Conservation (phyloP, 2,329 filamentous ascomycete species). For the Paecilomyces sp. region DNA sequence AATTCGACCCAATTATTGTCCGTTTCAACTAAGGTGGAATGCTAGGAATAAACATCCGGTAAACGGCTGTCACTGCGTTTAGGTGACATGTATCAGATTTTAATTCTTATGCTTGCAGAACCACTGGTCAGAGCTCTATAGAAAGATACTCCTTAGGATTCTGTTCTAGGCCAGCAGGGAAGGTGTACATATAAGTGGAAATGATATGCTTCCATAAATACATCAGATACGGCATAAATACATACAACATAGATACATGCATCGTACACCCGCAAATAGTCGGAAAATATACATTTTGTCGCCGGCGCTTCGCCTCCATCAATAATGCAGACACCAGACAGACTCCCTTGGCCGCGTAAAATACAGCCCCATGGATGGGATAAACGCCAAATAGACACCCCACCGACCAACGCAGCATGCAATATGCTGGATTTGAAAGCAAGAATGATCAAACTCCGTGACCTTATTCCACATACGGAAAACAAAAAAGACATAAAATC, state of each 20-base stretch:
- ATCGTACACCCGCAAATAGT: neutral
- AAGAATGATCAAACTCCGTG: neutral
- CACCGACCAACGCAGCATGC: neutral
- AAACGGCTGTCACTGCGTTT: no score
- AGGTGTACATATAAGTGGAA: no score
- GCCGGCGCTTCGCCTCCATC: neutral
- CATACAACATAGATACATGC: neutral
- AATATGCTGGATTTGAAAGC: neutral
- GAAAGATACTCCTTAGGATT: no score
- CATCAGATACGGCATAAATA: neutral
- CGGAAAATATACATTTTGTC: neutral
- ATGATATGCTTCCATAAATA: neutral
- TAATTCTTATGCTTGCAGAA: no score
- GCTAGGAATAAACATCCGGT: no score
- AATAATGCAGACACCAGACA: neutral
- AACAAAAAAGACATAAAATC: neutral
- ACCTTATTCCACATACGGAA: neutral
- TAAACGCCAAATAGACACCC: neutral
- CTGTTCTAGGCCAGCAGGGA: no score
- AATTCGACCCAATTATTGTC: no score
- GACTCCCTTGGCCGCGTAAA: neutral
- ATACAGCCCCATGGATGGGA: neutral
- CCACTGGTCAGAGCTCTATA: no score
- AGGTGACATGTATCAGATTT: no score
- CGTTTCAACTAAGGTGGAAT: no score